Evolutionary conservation across 768 basidiomycete genomes (phyloP).

Genomic region (Coprinellus micaceus): DNA sequence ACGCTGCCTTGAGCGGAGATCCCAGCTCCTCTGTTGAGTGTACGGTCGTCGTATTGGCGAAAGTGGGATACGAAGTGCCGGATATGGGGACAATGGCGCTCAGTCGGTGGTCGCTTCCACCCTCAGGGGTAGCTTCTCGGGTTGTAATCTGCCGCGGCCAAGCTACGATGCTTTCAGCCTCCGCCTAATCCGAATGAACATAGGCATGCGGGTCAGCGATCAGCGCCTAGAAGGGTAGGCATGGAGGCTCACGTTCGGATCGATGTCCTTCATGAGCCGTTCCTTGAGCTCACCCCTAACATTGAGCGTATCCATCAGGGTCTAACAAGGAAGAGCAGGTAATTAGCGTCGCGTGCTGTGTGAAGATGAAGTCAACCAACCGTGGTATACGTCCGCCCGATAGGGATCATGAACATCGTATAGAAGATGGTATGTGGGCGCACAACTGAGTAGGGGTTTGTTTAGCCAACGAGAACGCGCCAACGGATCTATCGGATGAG

Average conservation of each 20-base stretch:
- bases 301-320: conserved; percentile 11
- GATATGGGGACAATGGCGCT: too few species aligned
- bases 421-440: conserved; percentile 33
- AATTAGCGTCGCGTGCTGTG: background rate
- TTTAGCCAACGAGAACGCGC: too few species aligned
- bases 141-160: too few species aligned
- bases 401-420: conserved; percentile 33
- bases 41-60: too few species aligned
- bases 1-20: too few species aligned
- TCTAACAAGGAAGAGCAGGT: background rate
- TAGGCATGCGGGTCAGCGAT: background rate
- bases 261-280: conserved; percentile 2
- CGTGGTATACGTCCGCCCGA: conserved; percentile 45
- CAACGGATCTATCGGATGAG: background rate
- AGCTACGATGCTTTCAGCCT: too few species aligned
- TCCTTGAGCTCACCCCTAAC: conserved; percentile 7
- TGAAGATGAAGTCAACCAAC: conserved; percentile 24
- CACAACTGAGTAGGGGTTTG: conserved; percentile 16
- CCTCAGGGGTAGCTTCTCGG: too few species aligned
- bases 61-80: too few species aligned
- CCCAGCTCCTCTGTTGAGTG: too few species aligned
- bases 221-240: background rate
- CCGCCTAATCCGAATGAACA: background rate
- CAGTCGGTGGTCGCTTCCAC: too few species aligned
- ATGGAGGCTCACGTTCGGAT: background rate